Conservation (phyloP, 352 stramenopile genomes). For the Pythium phragmiticola region DNA sequence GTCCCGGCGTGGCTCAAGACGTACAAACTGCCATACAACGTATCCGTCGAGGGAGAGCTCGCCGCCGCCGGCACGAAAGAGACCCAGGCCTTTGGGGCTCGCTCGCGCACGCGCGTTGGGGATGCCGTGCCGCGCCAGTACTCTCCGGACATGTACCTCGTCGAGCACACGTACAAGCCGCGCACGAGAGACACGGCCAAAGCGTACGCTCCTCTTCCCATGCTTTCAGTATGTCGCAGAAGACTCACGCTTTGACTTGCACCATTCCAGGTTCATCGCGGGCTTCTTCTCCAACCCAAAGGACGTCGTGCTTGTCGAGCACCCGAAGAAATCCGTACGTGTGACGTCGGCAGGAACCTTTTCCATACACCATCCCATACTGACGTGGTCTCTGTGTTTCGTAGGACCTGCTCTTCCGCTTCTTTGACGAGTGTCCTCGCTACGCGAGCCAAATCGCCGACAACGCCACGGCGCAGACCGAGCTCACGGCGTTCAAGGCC, state of each 20-base stretch:
- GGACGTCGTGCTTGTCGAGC: constrained; percentile 41
- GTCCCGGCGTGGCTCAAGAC: constrained; percentile 59
- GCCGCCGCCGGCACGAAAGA: constrained; percentile 29
- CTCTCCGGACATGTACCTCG: constrained; percentile 34
- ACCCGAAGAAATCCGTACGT: constrained; percentile 20
- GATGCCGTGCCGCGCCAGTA: constrained; percentile 30
- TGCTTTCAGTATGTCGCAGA: constrained; percentile 24
- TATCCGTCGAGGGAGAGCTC: constrained; percentile 46
- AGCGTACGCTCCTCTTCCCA: constrained; percentile 25
- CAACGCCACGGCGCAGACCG: constrained; percentile 30
- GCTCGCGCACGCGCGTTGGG: constrained; percentile 13
- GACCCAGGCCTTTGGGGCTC: constrained; percentile 7
- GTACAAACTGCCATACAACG: constrained; percentile 71
- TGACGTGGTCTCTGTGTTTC: not conserved
- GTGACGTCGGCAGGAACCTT: not conserved
- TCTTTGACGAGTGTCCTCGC: constrained; percentile 57
- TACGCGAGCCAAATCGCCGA: constrained; percentile 51
- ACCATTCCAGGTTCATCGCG: constrained; percentile 26
- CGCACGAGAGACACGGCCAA: constrained; percentile 60
- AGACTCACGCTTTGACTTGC: not conserved
- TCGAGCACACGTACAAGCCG: constrained; percentile 52
- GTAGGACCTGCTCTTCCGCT: constrained; percentile 50
- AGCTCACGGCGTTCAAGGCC: constrained; percentile 13
- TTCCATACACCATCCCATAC: not conserved
- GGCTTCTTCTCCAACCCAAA: constrained; percentile 52